Evolutionary conservation across 129 eudicot genomes (phyloP).

Genomic region (Dittrichia graveolens): DNA sequence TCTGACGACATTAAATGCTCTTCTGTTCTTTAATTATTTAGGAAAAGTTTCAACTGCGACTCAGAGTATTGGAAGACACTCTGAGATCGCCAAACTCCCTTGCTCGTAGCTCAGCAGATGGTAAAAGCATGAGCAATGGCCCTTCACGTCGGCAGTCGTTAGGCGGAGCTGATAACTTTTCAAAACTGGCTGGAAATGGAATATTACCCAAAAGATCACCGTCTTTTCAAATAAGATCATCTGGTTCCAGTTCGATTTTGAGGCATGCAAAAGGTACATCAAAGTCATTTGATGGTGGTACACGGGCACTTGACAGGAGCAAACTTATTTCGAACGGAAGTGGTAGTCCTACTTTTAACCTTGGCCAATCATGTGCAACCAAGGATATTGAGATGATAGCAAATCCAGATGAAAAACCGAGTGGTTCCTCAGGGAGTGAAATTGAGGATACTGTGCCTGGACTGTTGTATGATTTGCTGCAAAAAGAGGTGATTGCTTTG

Average conservation of each 20-base stretch:
- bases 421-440: slow-evolving; percentile 52
- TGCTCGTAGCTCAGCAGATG: slow-evolving; percentile 45
- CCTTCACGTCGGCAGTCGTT: slow-evolving; percentile 79
- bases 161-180: slow-evolving; percentile 86
- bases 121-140: slow-evolving; percentile 53
- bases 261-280: slow-evolving; percentile 92
- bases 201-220: slow-evolving; percentile 81
- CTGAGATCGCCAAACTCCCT: slow-evolving; percentile 62
- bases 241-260: slow-evolving; percentile 65
- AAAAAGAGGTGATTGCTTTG: slow-evolving; percentile 83
- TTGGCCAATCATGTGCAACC: slow-evolving; percentile 54
- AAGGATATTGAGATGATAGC: slow-evolving; percentile 57
- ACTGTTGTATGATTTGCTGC: slow-evolving; percentile 79
- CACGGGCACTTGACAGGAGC: slow-evolving; percentile 82
- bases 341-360: slow-evolving; percentile 63
- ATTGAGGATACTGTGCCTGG: slow-evolving; percentile 84
- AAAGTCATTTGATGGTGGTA: slow-evolving; percentile 91
- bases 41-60: slow-evolving; percentile 82
- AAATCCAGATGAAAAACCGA: slow-evolving; percentile 60
- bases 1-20: slow-evolving; percentile 17
- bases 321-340: slow-evolving; percentile 62
- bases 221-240: slow-evolving; percentile 73
- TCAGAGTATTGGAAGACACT: slow-evolving; percentile 90
- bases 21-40: slow-evolving; percentile 12
- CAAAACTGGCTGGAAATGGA: slow-evolving; percentile 75